Evolutionary conservation across 2,329 filamentous ascomycete genomes (phyloP), one percentile per base, ranked within the genome.

Genomic region (Exophiala alcalophila): DNA sequence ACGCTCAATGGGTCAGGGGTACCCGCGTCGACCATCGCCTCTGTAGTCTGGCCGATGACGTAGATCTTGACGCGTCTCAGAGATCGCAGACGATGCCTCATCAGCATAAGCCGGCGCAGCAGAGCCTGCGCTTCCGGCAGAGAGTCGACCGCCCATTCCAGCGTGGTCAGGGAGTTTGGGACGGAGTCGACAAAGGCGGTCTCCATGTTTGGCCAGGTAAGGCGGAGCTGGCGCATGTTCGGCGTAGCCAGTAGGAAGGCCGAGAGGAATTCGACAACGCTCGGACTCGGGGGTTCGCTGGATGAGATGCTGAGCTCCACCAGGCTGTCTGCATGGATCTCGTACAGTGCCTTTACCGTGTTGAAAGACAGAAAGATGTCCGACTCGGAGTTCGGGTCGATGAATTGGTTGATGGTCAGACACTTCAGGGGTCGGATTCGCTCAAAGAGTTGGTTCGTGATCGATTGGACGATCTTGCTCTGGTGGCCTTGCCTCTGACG

Each of bases 151-250:
- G 25, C 25, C n/a, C 46, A 9, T 26, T 42, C 38, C 10, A 47
- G 38, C 20, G 26, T 30, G 12, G 19, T 19, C 8, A 46, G 16
- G 10, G 47, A 39, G 24, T 25, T 26, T 7, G 47, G 43, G 14
- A 46, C 14, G 28, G 12, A 43, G 24, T 50, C 47, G 6, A 47
- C 23, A 12, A 50, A 31, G 5, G 28, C 11, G 16, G 29, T 31
- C 28, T 50, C 21, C 28, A 47, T 36, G 7, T 32, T 21, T 3
- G 47, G 47, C 47, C 47, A 50, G n/a, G 29, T 36, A 15, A 50
- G 12, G 8, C 19, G 11, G 8, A 50, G 21, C 19, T 40, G 34
- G 15, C 32, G 38, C 10, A 50, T 29, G n/a, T 43, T 45, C 5
- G 29, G 30, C 4, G 47, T 33, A 14, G 18, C 41, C 14, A 36